phyloP scores from a whole-genome alignment of 805 yeast genomes.

The Metschnikowia rubicola region DNA sequence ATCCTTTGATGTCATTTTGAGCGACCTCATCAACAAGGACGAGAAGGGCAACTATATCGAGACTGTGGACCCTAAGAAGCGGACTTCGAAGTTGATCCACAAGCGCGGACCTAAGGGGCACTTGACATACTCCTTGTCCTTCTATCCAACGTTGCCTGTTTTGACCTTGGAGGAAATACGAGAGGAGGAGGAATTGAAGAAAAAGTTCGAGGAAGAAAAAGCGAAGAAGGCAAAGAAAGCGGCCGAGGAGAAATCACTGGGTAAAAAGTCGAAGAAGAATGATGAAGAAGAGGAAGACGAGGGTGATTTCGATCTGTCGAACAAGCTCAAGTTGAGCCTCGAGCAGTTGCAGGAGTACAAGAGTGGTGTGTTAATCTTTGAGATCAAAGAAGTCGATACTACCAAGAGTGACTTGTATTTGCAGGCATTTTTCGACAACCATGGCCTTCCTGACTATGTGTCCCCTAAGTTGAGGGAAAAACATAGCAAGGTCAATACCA shows the following conservation, averaged over 20 bases:
- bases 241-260: constrained; percentile 28
- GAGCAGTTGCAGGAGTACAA: constrained; percentile 55
- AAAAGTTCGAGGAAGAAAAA: constrained; percentile 22
- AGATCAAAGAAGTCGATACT: constrained; percentile 57
- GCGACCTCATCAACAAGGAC: constrained; percentile 63
- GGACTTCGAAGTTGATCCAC: constrained; percentile 61
- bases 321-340: constrained; percentile 49
- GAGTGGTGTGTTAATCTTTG: constrained; percentile 74
- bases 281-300: constrained; percentile 34
- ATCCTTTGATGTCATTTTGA: constrained; percentile 64
- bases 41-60: constrained; percentile 63
- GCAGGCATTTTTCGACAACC: constrained; percentile 75
- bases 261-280: constrained; percentile 25
- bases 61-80: constrained; percentile 51
- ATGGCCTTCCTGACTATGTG: constrained; percentile 60
- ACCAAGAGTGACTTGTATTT: constrained; percentile 57
- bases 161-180: constrained; percentile 68
- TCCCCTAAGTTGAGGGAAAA: constrained; percentile 52
- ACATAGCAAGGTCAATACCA: constrained; percentile 31
- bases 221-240: constrained; percentile 23
- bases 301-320: constrained; percentile 20
- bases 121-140: constrained; percentile 68
- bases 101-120: constrained; percentile 84
- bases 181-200: constrained; percentile 43
- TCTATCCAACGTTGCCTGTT: constrained; percentile 82